Conservation (phyloP, 164 flowering plant genomes). For the Kalanchoe fedtschenkoi region DNA sequence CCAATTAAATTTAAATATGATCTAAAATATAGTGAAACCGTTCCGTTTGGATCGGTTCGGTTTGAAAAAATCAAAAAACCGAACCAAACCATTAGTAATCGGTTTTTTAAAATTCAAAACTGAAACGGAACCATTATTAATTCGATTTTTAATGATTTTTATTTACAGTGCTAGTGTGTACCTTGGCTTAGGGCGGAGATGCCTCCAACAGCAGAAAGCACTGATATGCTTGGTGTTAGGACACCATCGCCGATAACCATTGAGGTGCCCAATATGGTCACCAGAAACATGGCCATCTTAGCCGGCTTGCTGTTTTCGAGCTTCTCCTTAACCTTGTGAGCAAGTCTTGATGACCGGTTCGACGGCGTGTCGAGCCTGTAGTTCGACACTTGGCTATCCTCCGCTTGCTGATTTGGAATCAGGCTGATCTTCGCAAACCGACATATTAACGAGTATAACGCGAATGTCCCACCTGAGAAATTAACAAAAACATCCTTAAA, state of each 20-base stretch:
- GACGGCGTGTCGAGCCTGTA: slow-evolving; percentile 40
- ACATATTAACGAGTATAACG: slow-evolving; percentile 62
- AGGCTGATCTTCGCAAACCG: slow-evolving; percentile 54
- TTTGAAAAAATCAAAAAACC: no score
- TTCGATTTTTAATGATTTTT: not conserved
- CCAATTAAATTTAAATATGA: no score
- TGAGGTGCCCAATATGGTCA: slow-evolving; percentile 52
- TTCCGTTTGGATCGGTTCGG: no score
- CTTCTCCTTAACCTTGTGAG: slow-evolving; percentile 28
- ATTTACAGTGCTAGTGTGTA: slow-evolving; percentile 6
- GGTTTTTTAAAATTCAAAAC: no score
- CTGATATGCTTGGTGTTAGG: slow-evolving; percentile 70
- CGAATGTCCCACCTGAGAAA: slow-evolving; percentile 73
- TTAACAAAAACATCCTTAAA: not conserved
- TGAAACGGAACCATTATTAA: not conserved
- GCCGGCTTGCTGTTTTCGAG: slow-evolving; percentile 40
- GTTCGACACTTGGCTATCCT: slow-evolving; percentile 51
- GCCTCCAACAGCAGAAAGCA: slow-evolving; percentile 63
- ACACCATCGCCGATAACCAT: slow-evolving; percentile 83
- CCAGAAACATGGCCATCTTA: slow-evolving; percentile 28
- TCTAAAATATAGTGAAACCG: no score
- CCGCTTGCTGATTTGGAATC: slow-evolving; percentile 53
- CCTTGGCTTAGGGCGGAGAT: slow-evolving; percentile 39
- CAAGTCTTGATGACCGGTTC: slow-evolving; percentile 24
- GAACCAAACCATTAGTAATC: no score